phyloP scores from a whole-genome alignment of 2,329 filamentous ascomycete genomes.

The Penicillium occitanis region DNA sequence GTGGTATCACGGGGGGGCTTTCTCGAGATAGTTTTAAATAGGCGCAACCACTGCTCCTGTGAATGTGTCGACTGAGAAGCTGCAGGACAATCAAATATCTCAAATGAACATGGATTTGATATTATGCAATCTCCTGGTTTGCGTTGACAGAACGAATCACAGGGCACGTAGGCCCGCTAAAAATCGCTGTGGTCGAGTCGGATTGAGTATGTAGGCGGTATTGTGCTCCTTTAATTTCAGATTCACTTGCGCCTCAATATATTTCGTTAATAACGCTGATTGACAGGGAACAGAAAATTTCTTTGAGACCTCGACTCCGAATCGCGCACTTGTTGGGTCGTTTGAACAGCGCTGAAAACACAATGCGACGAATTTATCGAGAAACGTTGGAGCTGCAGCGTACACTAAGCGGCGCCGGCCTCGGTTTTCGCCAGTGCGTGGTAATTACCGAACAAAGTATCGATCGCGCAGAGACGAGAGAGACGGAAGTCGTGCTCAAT shows the following conservation, averaged over 20 bases:
- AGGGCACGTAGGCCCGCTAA: not conserved
- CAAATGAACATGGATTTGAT: not conserved
- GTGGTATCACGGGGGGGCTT: not conserved
- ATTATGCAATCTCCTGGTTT: not conserved
- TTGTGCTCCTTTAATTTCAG: not conserved
- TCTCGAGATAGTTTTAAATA: not conserved
- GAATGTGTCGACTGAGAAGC: not conserved
- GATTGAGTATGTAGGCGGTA: not conserved
- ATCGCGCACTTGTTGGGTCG: not conserved
- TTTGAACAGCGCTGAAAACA: not conserved
- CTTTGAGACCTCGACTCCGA: not conserved
- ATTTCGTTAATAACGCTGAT: not conserved
- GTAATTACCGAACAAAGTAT: not conserved
- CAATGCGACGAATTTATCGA: not conserved
- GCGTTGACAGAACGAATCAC: not conserved
- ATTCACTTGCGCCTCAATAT: not conserved
- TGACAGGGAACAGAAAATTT: not conserved
- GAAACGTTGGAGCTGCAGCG: not conserved
- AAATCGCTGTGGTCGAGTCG: not conserved
- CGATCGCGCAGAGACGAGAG: not conserved
- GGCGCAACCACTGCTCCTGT: not conserved
- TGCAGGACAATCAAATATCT: not conserved
- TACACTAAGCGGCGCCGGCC: slow-evolving; percentile 8
- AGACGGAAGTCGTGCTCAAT: not conserved
- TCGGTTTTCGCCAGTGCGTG: slow-evolving; percentile 6